Evolutionary conservation across 1,139 yeast genomes (phyloP).

Genomic region (Magnusiomyces tetraspermus): DNA sequence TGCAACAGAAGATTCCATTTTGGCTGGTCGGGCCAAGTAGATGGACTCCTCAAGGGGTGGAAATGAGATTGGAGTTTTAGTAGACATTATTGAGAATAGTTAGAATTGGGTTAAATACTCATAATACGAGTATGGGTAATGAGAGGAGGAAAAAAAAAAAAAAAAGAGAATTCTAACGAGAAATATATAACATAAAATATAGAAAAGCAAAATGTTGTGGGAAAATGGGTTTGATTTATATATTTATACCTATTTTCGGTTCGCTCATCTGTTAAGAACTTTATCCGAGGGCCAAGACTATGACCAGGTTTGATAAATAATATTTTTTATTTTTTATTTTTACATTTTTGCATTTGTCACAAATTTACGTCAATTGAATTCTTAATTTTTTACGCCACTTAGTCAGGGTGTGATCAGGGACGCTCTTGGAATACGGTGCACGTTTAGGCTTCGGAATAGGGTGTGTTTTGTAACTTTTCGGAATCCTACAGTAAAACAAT

Average conservation of each 20-base stretch:
- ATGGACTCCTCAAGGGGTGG: background rate
- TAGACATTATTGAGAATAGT: background rate
- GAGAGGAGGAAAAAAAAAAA: background rate
- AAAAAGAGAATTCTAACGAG: background rate
- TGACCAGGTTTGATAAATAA: no score
- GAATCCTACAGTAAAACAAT: no score
- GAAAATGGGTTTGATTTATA: background rate
- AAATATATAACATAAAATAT: background rate
- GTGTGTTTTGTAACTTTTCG: no score
- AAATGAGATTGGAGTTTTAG: background rate
- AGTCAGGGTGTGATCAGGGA: no score
- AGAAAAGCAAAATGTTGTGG: background rate
- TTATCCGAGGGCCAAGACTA: no score
- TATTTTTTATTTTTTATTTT: no score
- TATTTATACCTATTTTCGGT: background rate
- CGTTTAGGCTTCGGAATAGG: no score
- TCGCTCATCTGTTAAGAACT: background rate
- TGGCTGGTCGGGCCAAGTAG: constrained; percentile 2
- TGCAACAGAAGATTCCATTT: background rate
- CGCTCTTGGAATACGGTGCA: no score
- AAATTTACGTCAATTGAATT: no score
- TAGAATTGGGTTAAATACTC: background rate
- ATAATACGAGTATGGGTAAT: background rate
- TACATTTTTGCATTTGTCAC: no score
- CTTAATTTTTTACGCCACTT: no score